phyloP scores from a whole-genome alignment of 148 eudicot species.

The Vaccinium vitisidaea region DNA sequence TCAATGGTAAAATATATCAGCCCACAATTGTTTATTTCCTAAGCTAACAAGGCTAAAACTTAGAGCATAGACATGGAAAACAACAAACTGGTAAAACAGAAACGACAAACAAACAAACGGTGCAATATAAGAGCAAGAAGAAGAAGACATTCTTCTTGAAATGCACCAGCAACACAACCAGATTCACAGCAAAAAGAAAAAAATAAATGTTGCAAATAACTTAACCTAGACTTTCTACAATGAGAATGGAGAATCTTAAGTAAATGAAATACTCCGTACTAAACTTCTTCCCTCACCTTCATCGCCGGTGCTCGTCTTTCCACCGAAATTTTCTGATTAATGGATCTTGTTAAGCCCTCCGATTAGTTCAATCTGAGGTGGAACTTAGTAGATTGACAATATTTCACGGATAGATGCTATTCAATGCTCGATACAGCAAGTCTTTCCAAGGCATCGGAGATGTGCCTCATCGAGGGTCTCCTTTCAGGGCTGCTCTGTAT shows the following conservation, averaged over 20 bases:
- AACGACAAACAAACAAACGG: conserved; percentile 18
- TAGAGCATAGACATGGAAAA: neutral
- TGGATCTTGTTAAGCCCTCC: neutral
- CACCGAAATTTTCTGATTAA: conserved; percentile 3
- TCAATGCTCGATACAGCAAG: conserved; percentile 24
- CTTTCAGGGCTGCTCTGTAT: conserved; percentile 64
- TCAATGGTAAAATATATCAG: neutral
- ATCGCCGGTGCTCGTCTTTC: neutral
- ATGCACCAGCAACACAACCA: neutral
- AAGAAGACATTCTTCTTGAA: conserved; percentile 17
- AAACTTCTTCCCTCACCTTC: neutral
- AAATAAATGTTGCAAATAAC: neutral
- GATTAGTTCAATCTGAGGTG: neutral
- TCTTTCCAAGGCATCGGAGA: conserved; percentile 67
- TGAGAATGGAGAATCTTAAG: conserved; percentile 4
- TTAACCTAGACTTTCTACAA: neutral
- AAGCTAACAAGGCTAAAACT: neutral
- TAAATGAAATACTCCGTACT: conserved; percentile 2
- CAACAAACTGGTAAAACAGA: neutral
- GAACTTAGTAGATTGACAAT: neutral
- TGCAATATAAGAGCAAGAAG: conserved; percentile 21
- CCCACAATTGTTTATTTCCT: neutral
- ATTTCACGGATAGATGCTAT: neutral
- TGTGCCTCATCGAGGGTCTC: conserved; percentile 78
- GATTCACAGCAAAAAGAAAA: conserved; percentile 9